Evolutionary conservation across 2,329 filamentous ascomycete genomes (phyloP), one percentile per base, ranked within the genome.

Genomic region (Madurella fahalii): DNA sequence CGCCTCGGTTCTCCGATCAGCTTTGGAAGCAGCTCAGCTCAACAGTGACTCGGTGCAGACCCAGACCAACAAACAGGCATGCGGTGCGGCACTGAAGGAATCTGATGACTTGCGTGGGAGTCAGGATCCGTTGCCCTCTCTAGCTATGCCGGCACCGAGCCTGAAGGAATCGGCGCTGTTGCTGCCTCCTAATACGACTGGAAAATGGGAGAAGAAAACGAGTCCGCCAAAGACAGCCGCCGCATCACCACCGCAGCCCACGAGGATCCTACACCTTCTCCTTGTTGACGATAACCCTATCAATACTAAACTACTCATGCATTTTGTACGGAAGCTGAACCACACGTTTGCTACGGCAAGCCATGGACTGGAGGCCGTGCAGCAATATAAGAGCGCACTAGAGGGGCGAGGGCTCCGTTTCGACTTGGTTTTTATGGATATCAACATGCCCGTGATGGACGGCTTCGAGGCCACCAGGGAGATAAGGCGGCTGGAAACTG

Each of bases 311-410:
- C 64, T 77, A 2, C 64, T 76, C 0, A 60, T 63, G 1, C 70
- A 70, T 0, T 72, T 70, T 20, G 68, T 73, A 40, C 61, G 64
- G 2, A 73, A 69, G 50, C 63, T 71, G 4, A 68, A 72, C 2
- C 72, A 66, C n/a, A 66, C 68, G 4, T 67, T 71, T 15, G 66
- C 70, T n/a, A 72, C 71, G 13, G 78, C 77, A 1, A 65, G 64
- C 18, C 72, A 80, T 58, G 78, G 78, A 7, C 67, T 74, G 1
- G 72, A 79, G 61, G 78, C 78, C 2, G 71, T 80, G 0, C 66
- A 76, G 7, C 65, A 65, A 31, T 77, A 75, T 53, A 68, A 73
- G 44, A 59, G 61, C 8, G 57, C 64, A 3, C 56, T 61, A 2
- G 65, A 67, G 8, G 62, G 67, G 0, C 74, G 52, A 12, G 20